Evolutionary conservation across 2,329 filamentous ascomycete species (phyloP), one percentile per base, ranked within the genome.

Genomic region (Claviceps cyperi): DNA sequence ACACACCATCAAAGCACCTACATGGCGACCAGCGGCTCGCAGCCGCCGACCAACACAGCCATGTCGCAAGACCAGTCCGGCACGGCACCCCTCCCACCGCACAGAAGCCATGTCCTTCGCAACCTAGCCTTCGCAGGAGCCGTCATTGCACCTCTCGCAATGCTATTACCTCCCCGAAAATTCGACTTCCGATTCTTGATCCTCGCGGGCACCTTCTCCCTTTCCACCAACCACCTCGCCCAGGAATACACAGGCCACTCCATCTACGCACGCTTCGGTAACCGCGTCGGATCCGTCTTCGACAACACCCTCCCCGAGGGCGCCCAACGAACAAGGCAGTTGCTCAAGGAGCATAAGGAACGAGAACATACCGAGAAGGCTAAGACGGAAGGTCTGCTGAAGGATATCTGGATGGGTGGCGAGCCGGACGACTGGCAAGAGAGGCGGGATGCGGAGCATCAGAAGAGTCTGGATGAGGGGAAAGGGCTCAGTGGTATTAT

Each of bases 351-450:
- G 52, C 74, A 77, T 59, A 63, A 62, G 50, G 66, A 66, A 61
- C 59, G 64, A 22, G 64, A 67, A 56, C 64, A 63, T 22, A 60
- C 62, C 37, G 59, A 65, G 51, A 61, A 67, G 57, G 61, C 60
- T 43, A 58, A 61, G 22, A 52, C 61, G 32, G 60, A 59, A 11
- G 56, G 63, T 50, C 47, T 63, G 46, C 60, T 77, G 50, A 65
- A 72, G 54, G 69, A 69, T 54, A 61, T 80, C 15, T 81, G 78
- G 78, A 75, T 78, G 71, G 78, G 78, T 36, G 69, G 69, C 38
- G 76, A 79, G 60, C 62, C 63, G n/a, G 68, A 71, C 43, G 69
- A 74, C 55, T 80, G 77, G 77, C 67, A 69, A 59, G 63, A 71
- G 63, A 72, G 73, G 68, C 66, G 76, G 53, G 65, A 69, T 3